Evolutionary conservation across 2,329 filamentous ascomycete genomes (phyloP), one percentile per base, ranked within the genome.

Genomic region (Nemania abortiva): DNA sequence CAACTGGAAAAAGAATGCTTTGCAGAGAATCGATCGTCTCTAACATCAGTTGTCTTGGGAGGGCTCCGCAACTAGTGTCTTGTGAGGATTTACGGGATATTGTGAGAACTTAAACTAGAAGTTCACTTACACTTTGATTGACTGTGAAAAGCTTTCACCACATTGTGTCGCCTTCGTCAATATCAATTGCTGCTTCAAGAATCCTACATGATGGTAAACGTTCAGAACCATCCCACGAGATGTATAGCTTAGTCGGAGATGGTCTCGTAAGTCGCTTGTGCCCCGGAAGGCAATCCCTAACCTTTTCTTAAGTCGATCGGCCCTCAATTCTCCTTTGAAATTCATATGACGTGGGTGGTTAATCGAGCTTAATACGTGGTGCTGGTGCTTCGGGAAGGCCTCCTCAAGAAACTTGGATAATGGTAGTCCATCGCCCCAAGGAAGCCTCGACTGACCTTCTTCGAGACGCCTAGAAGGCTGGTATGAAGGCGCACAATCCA

Each of bases 21-120:
- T 55, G 53, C 53, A 55, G 53, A 31, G 53, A 55, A 37, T 55
- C 53, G 34, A 55, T 34, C 24, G 53, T 55, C 53, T 55, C 53
- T 13, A 55, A 22, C 27, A 55, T 55, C 34, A 55, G 27, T 55
- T 55, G 53, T 55, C 53, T 55, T 4, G 53, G 53, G 53, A 55
- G 53, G 2, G 24, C 24, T 27, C 24, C 24, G 24, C 5, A 5
- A 2, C 24, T 27, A 27, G 24, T 27, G 24, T 27, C n/a, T n/a
- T n/a, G n/a, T n/a, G n/a, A n/a, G n/a, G n/a, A n/a, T n/a, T n/a
- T n/a, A n/a, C n/a, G n/a, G n/a, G n/a, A n/a, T n/a, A n/a, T n/a
- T n/a, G n/a, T n/a, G n/a, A n/a, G n/a, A n/a, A n/a, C n/a, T n/a
- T n/a, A n/a, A n/a, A 45, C 18, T 45, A 45, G 42, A 4, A 53